These are phyloP conservation scores for Penicillium cosmopolitanum DNA, from an alignment of 495 filamentous ascomycete species.

Conservation along the genomic window DNA sequence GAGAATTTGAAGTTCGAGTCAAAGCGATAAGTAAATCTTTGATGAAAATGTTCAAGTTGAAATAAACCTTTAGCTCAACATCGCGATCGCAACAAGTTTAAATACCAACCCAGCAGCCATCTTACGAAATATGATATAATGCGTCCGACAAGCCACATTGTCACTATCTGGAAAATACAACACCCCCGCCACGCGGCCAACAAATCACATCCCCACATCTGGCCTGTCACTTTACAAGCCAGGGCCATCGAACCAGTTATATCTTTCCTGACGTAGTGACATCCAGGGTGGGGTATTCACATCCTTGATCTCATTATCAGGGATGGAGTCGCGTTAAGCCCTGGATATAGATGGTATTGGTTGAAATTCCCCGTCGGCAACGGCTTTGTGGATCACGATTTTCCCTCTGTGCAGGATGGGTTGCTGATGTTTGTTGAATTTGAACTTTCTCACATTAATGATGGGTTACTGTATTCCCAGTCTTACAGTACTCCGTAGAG, in stretches of 20 bases:
- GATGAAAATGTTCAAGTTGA: no score
- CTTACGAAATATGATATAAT: conserved; percentile 31
- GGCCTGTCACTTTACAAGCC: not conserved
- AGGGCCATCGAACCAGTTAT: not conserved
- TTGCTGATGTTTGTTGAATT: not conserved
- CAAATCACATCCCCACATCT: conserved; percentile 5
- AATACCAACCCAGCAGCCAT: not conserved
- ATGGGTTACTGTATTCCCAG: not conserved
- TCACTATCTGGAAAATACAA: conserved; percentile 11
- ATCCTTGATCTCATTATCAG: conserved; percentile 16
- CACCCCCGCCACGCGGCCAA: not conserved
- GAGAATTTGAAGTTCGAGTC: not conserved
- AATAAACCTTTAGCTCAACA: no score
- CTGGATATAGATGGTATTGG: conserved; percentile 14
- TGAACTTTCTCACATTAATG: conserved; percentile 2
- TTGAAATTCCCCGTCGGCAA: conserved; percentile 8
- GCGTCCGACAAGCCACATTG: conserved; percentile 23
- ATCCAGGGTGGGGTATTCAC: conserved; percentile 10
- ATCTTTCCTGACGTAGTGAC: conserved; percentile 19
- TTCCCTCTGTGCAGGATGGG: not conserved
- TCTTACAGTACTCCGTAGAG: no score
- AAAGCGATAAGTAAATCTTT: no score
- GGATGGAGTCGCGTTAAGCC: not conserved
- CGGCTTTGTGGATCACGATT: not conserved
- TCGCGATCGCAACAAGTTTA: not conserved